Base-by-base conservation (phyloP, 2,329 filamentous ascomycete species). In the Blastomyces emzantsi region DNA sequence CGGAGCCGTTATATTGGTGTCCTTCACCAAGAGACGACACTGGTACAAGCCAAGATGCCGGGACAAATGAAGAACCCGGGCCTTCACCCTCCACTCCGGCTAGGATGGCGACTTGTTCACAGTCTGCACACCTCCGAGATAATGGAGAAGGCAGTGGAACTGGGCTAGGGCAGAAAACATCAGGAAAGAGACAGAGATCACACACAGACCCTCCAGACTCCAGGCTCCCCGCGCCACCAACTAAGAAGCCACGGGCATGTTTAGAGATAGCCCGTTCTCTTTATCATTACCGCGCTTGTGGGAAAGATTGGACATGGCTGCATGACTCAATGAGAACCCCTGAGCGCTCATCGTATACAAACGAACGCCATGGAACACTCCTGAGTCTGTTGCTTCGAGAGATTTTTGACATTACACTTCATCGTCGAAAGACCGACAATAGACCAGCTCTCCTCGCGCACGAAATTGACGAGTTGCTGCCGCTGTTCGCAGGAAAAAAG, bases 321-420 rank as follows among this genome's bases (percentile, higher is more conserved):
- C 70, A 76, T 56, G 66, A 74, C 61, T 63, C 69, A 6, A 75
- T 76, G 71, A 67, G 73, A 22, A 61, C 63, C 4, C 33, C 33
- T 11, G 39, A 45, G 39, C 64, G 69, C 57, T 66, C 73, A 8
- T 64, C 66, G 0, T 68, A 71, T 62, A 70, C 68, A 4, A 73
- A 74, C 52, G 74, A 75, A 56, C 58, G 60, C 1, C 72, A 74
- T 54, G 70, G 72, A n/a, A 75, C 74, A 3, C 36, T 71, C 28
- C 61, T 76, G 22, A 75, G 73, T 63, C 68, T 76, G 22, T 67
- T 76, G 9, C 65, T 76, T 9, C 66, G 73, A 43, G 74, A 74
- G 30, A 70, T 76, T 1, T 70, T 75, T 52, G 74, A 76, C 56
- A 72, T 75, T 28, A 75, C 74, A 1, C 70, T 76, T 4, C 65